These are phyloP conservation scores for Fusarium sarcochroum DNA, from an alignment of 2,329 filamentous ascomycete species.

Conservation along the genomic window DNA sequence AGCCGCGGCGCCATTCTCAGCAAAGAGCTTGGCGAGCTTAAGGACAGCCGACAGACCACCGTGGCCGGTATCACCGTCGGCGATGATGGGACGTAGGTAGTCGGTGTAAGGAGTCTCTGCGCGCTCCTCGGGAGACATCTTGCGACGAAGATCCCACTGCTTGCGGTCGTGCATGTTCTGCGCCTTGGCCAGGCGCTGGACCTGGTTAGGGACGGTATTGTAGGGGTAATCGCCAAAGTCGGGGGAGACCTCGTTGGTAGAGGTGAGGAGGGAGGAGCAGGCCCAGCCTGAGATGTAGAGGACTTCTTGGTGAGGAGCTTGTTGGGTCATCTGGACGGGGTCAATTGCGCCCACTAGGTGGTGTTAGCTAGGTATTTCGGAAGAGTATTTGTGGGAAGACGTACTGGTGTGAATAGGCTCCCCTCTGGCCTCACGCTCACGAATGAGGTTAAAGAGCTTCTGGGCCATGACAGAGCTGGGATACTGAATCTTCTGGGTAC, in stretches of 20 bases:
- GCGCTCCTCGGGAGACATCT: constrained; percentile 81
- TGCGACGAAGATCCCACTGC: constrained; percentile 88
- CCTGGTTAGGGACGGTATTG: constrained; percentile 98
- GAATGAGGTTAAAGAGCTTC: constrained; percentile 92
- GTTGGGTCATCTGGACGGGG: constrained; percentile 99
- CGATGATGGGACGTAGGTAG: constrained; percentile 94
- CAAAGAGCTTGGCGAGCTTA: constrained; percentile 97
- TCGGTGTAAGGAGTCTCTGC: constrained; percentile 86
- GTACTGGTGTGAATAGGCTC: constrained; percentile 93
- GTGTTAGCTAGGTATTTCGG: constrained; percentile 28
- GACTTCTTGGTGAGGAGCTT: constrained; percentile 95
- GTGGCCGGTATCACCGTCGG: constrained; percentile 96
- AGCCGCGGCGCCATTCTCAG: constrained; percentile 94
- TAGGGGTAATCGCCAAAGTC: constrained; percentile 99
- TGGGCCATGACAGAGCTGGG: constrained; percentile 95
- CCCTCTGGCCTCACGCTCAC: constrained; percentile 81
- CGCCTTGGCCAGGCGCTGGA: constrained; percentile 95
- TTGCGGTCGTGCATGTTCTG: constrained; percentile 98
- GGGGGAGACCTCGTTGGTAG: constrained; percentile 96
- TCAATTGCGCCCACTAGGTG: constrained; percentile 92
- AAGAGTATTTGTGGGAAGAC: constrained; percentile 45
- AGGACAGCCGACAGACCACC: constrained; percentile 93
- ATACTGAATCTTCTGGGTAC: constrained; percentile 87
- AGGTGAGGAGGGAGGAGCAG: constrained; percentile 92
- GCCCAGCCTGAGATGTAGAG: constrained; percentile 98